phyloP scores from a whole-genome alignment of 306 rosid species.

The Herpetospermum pedunculosum region DNA sequence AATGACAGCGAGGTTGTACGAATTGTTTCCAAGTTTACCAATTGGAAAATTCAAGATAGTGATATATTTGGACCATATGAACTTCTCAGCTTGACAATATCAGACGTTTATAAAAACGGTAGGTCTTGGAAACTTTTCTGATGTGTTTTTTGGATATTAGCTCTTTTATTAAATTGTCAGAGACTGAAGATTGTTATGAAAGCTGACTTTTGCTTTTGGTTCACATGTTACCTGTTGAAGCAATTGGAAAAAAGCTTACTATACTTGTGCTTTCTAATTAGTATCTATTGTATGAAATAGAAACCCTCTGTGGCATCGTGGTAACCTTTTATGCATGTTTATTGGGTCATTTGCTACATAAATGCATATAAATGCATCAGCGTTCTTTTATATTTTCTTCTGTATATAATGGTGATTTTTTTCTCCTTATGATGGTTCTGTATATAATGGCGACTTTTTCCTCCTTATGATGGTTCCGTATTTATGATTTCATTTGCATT shows the following conservation, averaged over 20 bases:
- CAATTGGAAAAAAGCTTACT: not conserved
- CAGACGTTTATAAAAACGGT: slow-evolving; percentile 43
- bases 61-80: slow-evolving; percentile 80
- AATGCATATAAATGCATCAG: not conserved
- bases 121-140: slow-evolving; percentile 27
- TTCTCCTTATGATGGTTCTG: no score
- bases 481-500: not conserved
- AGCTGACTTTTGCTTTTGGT: not conserved
- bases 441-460: no score
- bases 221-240: not conserved
- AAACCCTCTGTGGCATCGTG: not conserved
- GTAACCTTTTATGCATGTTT: not conserved
- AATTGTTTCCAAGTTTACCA: slow-evolving; percentile 37
- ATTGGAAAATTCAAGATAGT: slow-evolving; percentile 47
- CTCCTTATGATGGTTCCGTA: not conserved
- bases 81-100: slow-evolving; percentile 31
- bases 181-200: not conserved
- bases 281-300: not conserved
- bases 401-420: not conserved
- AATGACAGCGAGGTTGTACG: slow-evolving; percentile 45
- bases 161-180: not conserved
- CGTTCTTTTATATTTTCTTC: not conserved
- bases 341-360: not conserved
- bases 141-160: slow-evolving; percentile 2
- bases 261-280: not conserved